These are phyloP conservation scores for Exophiala sp. DNA, from an alignment of 2,329 filamentous ascomycete genomes.

Conservation along the genomic window DNA sequence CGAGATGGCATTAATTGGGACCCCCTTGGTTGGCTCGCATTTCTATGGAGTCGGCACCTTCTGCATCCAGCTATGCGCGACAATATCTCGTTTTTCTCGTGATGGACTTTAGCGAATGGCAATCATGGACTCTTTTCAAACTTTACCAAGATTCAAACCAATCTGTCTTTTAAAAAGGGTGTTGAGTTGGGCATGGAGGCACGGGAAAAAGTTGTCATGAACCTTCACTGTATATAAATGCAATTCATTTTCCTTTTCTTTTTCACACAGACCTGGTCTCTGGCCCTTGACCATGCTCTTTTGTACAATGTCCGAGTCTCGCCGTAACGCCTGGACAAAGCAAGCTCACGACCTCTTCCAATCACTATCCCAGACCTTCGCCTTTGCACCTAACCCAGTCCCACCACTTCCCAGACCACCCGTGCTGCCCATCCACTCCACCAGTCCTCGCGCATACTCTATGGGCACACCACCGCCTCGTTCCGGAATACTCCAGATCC, in stretches of 20 bases:
- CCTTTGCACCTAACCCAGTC: constrained; percentile 56
- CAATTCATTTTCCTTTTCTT: not conserved
- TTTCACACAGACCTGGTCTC: not conserved
- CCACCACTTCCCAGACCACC: constrained; percentile 63
- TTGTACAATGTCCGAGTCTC: not conserved
- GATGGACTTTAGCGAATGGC: constrained; percentile 14
- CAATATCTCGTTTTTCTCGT: constrained; percentile 2
- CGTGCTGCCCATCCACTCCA: constrained; percentile 26
- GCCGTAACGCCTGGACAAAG: not conserved
- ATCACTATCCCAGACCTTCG: constrained; percentile 80
- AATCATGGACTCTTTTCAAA: constrained; percentile 3
- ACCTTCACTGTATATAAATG: too few relatives aligned
- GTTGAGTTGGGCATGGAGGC: not conserved
- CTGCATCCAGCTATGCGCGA: not conserved
- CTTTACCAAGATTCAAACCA: not conserved
- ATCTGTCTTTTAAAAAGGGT: constrained; percentile 1
- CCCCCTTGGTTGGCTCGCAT: not conserved
- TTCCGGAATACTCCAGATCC: constrained; percentile 60
- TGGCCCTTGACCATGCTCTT: not conserved
- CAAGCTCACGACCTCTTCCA: constrained; percentile 63
- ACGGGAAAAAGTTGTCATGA: too few relatives aligned
- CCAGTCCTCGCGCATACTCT: constrained; percentile 69
- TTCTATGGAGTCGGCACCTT: not conserved
- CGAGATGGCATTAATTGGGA: not conserved
- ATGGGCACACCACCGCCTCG: constrained; percentile 69